These are phyloP conservation scores for Phlebiopsis flavidoalba DNA, from an alignment of 768 basidiomycete genomes.

Conservation along the genomic window DNA sequence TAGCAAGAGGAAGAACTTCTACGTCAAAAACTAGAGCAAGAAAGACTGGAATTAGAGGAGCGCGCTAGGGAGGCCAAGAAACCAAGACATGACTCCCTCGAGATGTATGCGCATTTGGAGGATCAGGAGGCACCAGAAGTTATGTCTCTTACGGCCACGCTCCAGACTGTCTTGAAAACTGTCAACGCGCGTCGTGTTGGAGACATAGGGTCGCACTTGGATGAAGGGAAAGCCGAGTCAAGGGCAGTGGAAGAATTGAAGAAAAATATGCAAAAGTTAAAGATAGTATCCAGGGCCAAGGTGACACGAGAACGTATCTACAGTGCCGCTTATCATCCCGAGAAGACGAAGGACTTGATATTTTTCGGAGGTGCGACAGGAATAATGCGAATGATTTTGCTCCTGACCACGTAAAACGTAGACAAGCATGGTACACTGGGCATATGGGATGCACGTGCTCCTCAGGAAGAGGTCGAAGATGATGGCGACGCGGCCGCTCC, in stretches of 20 bases:
- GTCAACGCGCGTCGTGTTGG: slow-evolving; percentile 35
- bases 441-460: slow-evolving; percentile 81
- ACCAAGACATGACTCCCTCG: slow-evolving; percentile 64
- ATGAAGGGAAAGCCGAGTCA: slow-evolving; percentile 35
- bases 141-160: slow-evolving; percentile 36
- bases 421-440: slow-evolving; percentile 83
- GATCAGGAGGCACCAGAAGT: slow-evolving; percentile 42
- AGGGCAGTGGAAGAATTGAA: slow-evolving; percentile 49
- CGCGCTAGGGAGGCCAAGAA: slow-evolving; percentile 55
- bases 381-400: not conserved
- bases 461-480: slow-evolving; percentile 57
- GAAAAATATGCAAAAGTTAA: slow-evolving; percentile 48
- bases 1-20: slow-evolving; percentile 48
- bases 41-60: slow-evolving; percentile 57
- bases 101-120: slow-evolving; percentile 51
- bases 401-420: slow-evolving; percentile 20
- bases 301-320: slow-evolving; percentile 74
- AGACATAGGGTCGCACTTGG: slow-evolving; percentile 48
- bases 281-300: slow-evolving; percentile 73
- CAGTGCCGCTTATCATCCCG: slow-evolving; percentile 77
- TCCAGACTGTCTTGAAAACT: slow-evolving; percentile 36
- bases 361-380: slow-evolving; percentile 68
- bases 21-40: slow-evolving; percentile 55
- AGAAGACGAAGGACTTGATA: slow-evolving; percentile 73
- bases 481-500: slow-evolving; percentile 47